Evolutionary conservation across 1,284 basidiomycete species (phyloP).

Genomic region (Afroboletus lepidellus): DNA sequence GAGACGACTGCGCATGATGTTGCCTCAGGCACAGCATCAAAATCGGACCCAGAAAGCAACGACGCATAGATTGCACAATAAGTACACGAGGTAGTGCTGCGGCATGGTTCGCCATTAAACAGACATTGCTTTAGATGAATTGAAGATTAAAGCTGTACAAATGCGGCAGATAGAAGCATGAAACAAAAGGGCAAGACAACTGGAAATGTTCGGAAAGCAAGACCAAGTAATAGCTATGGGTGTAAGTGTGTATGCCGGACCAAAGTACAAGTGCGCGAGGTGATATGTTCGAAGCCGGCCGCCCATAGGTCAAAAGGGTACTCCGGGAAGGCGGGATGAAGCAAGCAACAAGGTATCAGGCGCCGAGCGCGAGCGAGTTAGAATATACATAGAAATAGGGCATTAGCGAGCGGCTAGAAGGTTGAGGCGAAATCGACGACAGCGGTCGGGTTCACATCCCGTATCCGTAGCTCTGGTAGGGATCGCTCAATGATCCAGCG

Average conservation of each 20-base stretch:
- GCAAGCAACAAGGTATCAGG: slow-evolving; percentile 38
- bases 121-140: slow-evolving; percentile 41
- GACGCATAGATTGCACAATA: slow-evolving; percentile 38
- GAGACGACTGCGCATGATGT: neutral
- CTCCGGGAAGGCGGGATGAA: slow-evolving; percentile 31
- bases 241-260: slow-evolving; percentile 49
- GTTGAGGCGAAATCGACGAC: slow-evolving; percentile 10
- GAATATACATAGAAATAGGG: slow-evolving; percentile 41
- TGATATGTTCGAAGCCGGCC: slow-evolving; percentile 44
- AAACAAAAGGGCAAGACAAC: slow-evolving; percentile 38
- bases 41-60: slow-evolving; percentile 26
- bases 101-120: slow-evolving; percentile 37
- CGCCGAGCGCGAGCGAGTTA: slow-evolving; percentile 29
- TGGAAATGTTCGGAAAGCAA: slow-evolving; percentile 45
- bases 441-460: slow-evolving; percentile 55
- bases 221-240: slow-evolving; percentile 44
- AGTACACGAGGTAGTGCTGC: slow-evolving; percentile 39
- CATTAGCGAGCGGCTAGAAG: slow-evolving; percentile 32
- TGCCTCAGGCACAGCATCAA: neutral
- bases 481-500: slow-evolving; percentile 57
- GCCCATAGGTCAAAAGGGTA: slow-evolving; percentile 35
- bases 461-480: slow-evolving; percentile 76
- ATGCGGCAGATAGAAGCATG: slow-evolving; percentile 46
- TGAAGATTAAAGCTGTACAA: slow-evolving; percentile 51
- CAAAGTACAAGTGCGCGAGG: slow-evolving; percentile 68